Conservation (phyloP, 148 eudicot species). For the Pouteria glomerata region DNA sequence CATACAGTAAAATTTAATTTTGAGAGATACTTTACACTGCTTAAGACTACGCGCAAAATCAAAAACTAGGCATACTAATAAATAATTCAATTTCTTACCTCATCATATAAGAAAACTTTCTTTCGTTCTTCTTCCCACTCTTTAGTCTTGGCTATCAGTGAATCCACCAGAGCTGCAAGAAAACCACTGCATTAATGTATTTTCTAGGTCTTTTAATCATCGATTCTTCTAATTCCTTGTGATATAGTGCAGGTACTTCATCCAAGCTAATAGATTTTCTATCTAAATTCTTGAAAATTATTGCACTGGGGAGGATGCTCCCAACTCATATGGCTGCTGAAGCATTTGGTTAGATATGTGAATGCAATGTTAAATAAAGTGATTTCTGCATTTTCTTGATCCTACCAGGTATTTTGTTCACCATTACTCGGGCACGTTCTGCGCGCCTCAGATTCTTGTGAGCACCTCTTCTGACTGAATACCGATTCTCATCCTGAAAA, state of each 20-base stretch:
- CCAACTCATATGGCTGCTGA: background rate
- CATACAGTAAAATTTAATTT: background rate
- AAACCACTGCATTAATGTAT: slow-evolving; percentile 21
- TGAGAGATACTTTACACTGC: background rate
- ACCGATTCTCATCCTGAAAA: slow-evolving; percentile 90
- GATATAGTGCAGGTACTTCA: slow-evolving; percentile 21
- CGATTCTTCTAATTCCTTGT: slow-evolving; percentile 30
- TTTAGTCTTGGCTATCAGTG: slow-evolving; percentile 62
- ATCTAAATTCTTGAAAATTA: background rate
- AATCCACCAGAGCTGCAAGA: slow-evolving; percentile 70
- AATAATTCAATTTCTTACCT: slow-evolving; percentile 37
- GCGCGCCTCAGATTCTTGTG: slow-evolving; percentile 93
- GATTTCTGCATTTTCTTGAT: slow-evolving; percentile 4
- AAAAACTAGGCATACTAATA: background rate
- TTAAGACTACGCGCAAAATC: background rate
- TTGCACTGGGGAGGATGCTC: background rate
- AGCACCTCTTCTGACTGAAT: slow-evolving; percentile 94
- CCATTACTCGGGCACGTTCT: slow-evolving; percentile 83
- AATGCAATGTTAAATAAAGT: background rate
- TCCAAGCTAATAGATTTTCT: background rate
- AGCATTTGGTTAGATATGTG: background rate
- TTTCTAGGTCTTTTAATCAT: background rate
- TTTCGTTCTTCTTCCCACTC: slow-evolving; percentile 84
- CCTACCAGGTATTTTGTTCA: slow-evolving; percentile 86
- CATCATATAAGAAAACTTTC: slow-evolving; percentile 72